These are phyloP conservation scores for Brettanomyces anomalus DNA, from an alignment of 805 yeast species.

Conservation along the genomic window DNA sequence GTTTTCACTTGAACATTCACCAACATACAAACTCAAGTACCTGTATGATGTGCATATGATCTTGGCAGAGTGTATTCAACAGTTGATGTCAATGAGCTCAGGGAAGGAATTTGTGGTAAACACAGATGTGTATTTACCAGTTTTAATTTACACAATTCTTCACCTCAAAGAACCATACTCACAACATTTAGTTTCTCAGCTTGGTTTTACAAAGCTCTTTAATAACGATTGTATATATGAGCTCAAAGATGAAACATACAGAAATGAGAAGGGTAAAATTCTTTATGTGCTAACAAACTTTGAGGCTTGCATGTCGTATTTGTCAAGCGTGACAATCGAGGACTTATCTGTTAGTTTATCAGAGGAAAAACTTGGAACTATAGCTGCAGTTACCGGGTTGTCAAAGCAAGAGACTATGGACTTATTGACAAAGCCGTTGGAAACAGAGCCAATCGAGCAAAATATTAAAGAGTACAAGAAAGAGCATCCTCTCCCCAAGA, in stretches of 20 bases:
- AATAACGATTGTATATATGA: conserved; percentile 21
- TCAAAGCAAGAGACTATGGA: conserved; percentile 2
- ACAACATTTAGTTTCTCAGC: conserved; percentile 22
- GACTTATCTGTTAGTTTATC: conserved; percentile 20
- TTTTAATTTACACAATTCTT: conserved; percentile 25
- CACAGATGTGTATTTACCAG: conserved; percentile 27
- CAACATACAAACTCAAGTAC: conserved; percentile 25
- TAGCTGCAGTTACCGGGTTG: conserved; percentile 4
- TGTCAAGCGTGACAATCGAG: conserved; percentile 24
- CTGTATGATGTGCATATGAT: conserved; percentile 22
- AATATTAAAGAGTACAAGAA: conserved; percentile 13
- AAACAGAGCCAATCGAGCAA: conserved; percentile 20
- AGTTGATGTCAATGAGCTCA: conserved; percentile 7
- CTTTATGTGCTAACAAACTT: conserved; percentile 27
- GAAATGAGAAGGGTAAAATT: conserved; percentile 25
- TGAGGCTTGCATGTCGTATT: conserved; percentile 28
- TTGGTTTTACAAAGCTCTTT: conserved; percentile 26
- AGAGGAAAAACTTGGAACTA: conserved; percentile 2
- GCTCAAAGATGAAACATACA: conserved; percentile 11
- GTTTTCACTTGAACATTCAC: conserved; percentile 25
- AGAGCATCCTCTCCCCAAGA: conserved; percentile 3
- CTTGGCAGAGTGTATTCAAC: conserved; percentile 18
- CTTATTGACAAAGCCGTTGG: conserved; percentile 15
- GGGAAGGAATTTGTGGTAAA: conserved; percentile 13
- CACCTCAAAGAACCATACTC: conserved; percentile 21